Evolutionary conservation across 192 early-diverging fungal genomes (phyloP), one percentile per base, ranked within the genome.

Genomic region (Fimicolochytrium jonesii): DNA sequence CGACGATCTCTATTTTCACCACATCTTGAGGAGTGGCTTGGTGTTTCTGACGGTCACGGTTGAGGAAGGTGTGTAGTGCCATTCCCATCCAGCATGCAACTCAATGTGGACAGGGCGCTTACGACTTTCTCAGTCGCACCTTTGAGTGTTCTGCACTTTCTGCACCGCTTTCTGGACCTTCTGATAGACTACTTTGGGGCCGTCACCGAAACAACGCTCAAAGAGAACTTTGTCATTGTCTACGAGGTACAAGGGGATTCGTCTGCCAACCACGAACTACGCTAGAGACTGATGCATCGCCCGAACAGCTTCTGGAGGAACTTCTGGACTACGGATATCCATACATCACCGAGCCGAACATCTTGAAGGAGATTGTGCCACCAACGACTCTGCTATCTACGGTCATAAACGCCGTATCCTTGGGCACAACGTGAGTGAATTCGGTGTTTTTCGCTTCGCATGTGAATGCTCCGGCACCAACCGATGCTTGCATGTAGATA

Each of bases 241-340:
- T 92, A 93, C 59, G 86, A 92, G 77, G 84, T 89, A 73, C 37
- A 34, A 23, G 6, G 6, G 49, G 20, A 32, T 18, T 18, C 50
- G 29, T 10, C 50, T 47, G 51, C 17, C n/a, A 55, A 22, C 6
- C 36, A 36, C 33, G 28, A 33, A 4, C 28, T 18, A 55, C 33
- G 7, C 18, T 37, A 30, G 35, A 13, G 15, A 41, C 37, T 39
- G 37, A 39, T 11, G 37, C 37, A 39, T 11, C 17, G 7, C 17
- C 37, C 7, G 15, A 50, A 13, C 68, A 91, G 82, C 74, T 97
- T 32, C 77, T 97, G 58, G 90, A 94, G 47, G 95, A 98, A 70
- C 90, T 93, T 86, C 80, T 98, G 42, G 95, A 98, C 69, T 85
- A 93, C 73, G 93, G 92, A 23, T 84, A 77, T 44, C 90, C 90